A percentile compares a stretch with the other conserved stretches of the same genome.
These are phyloP conservation scores for Neurospora sp. DNA, from an alignment of 495 filamentous ascomycete genomes.

Conservation along the genomic window DNA sequence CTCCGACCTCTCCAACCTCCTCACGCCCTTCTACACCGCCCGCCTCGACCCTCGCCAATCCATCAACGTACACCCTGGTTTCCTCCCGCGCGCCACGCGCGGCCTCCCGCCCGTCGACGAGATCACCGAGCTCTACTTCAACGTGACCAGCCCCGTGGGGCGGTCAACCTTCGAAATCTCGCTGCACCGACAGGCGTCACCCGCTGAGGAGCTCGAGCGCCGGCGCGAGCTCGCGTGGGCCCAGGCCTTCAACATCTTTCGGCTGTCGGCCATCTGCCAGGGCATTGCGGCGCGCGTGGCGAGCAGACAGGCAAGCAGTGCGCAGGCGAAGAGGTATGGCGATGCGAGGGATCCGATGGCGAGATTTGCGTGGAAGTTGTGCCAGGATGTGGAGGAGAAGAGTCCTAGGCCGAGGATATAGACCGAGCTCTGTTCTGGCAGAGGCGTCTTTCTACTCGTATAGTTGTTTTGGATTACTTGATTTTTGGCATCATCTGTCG, in stretches of 20 bases:
- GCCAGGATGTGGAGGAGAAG: neutral
- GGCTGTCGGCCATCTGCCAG: constrained; percentile 76
- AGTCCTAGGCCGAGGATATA: neutral
- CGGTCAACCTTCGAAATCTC: constrained; percentile 19
- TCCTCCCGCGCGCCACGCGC: constrained; percentile 49
- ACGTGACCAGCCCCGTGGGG: constrained; percentile 57
- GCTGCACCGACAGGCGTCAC: constrained; percentile 1
- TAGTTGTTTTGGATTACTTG: neutral
- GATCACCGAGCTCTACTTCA: constrained; percentile 66
- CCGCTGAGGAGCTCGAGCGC: constrained; percentile 31
- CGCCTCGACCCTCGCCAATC: constrained; percentile 17
- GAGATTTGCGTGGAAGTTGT: constrained; percentile 61
- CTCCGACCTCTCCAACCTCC: constrained; percentile 73
- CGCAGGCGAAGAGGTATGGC: constrained; percentile 63
- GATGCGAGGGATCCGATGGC: constrained; percentile 55
- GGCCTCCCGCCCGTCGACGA: constrained; percentile 69
- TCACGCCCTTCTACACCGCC: constrained; percentile 55
- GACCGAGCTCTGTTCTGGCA: neutral
- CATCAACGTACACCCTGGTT: constrained; percentile 34
- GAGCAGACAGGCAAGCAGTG: constrained; percentile 80
- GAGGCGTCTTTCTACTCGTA: neutral
- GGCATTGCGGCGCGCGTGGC: constrained; percentile 86
- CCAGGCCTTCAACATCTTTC: constrained; percentile 48
- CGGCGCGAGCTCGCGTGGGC: constrained; percentile 57
- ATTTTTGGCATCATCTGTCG: neutral